Evolutionary conservation across 1,284 basidiomycete species (phyloP).

Genomic region (Ganoderma resinaceum): DNA sequence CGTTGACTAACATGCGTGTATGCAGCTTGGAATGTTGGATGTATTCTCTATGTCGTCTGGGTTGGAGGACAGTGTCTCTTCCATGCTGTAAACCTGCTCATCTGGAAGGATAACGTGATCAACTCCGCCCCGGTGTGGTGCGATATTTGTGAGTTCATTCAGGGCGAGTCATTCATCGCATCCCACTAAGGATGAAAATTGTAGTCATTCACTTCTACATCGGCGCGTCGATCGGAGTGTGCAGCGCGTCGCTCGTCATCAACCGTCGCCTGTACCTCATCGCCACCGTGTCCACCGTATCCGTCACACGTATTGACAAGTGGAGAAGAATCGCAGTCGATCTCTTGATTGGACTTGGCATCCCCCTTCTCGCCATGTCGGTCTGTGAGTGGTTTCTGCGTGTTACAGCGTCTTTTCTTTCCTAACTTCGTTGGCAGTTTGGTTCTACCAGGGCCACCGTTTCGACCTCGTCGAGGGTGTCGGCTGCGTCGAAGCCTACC

Average conservation of each 20-base stretch:
- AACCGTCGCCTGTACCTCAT: slow-evolving; percentile 56
- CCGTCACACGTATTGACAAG: slow-evolving; percentile 37
- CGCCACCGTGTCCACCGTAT: slow-evolving; percentile 40
- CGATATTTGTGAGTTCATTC: slow-evolving; percentile 69
- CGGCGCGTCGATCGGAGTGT: slow-evolving; percentile 46
- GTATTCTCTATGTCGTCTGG: slow-evolving; percentile 72
- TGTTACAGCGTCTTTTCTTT: background rate
- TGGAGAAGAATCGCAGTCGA: slow-evolving; percentile 44
- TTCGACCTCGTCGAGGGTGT: slow-evolving; percentile 54
- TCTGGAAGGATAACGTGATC: slow-evolving; percentile 68
- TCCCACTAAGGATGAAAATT: slow-evolving; percentile 34
- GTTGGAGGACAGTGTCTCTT: slow-evolving; percentile 59
- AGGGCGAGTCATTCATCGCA: background rate
- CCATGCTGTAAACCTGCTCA: slow-evolving; percentile 64
- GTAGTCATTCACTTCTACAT: slow-evolving; percentile 42
- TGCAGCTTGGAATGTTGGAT: slow-evolving; percentile 56
- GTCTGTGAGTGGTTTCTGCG: slow-evolving; percentile 41
- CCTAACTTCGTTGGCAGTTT: slow-evolving; percentile 13
- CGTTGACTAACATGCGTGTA: slow-evolving; percentile 3
- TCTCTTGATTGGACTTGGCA: slow-evolving; percentile 43
- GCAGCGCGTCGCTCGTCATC: slow-evolving; percentile 53
- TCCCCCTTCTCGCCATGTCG: slow-evolving; percentile 46
- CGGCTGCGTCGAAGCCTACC: slow-evolving; percentile 52
- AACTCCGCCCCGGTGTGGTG: slow-evolving; percentile 74
- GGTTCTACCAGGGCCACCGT: slow-evolving; percentile 45